These are phyloP conservation scores for Dendrobium catenatum DNA, from an alignment of 106 monocot species.

Conservation along the genomic window DNA sequence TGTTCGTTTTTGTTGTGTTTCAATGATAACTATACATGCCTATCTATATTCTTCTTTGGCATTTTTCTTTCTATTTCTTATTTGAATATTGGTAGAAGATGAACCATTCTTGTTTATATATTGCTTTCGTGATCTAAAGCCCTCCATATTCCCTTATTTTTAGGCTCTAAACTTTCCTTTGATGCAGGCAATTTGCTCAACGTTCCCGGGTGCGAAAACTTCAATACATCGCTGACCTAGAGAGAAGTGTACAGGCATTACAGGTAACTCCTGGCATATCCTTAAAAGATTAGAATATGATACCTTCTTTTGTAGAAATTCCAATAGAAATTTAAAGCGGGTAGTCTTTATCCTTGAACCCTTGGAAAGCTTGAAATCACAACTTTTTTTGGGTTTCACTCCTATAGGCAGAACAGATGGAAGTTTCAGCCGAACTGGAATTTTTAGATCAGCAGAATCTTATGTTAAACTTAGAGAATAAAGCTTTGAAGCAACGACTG, in stretches of 20 bases:
- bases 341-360: neutral
- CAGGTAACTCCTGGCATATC: constrained; percentile 41
- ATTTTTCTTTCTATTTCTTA: neutral
- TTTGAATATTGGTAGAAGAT: neutral
- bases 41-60: neutral
- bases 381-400: neutral
- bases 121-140: neutral
- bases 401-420: constrained; percentile 53
- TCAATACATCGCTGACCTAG: constrained; percentile 91
- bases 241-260: constrained; percentile 74
- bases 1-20: neutral
- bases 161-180: constrained; percentile 2
- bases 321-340: neutral
- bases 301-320: neutral
- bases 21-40: neutral
- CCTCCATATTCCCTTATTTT: neutral
- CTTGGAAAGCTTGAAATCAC: constrained; percentile 4
- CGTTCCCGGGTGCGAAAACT: constrained; percentile 87
- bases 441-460: constrained; percentile 74
- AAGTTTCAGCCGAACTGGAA: constrained; percentile 67
- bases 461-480: constrained; percentile 79
- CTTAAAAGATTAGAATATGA: neutral
- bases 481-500: constrained; percentile 65
- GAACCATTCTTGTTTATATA: neutral
- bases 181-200: constrained; percentile 80